A percentile compares a stretch with the other conserved stretches of the same genome.
phyloP scores from a whole-genome alignment of 495 filamentous ascomycete genomes.

The Penicillium psychrofluorescens region DNA sequence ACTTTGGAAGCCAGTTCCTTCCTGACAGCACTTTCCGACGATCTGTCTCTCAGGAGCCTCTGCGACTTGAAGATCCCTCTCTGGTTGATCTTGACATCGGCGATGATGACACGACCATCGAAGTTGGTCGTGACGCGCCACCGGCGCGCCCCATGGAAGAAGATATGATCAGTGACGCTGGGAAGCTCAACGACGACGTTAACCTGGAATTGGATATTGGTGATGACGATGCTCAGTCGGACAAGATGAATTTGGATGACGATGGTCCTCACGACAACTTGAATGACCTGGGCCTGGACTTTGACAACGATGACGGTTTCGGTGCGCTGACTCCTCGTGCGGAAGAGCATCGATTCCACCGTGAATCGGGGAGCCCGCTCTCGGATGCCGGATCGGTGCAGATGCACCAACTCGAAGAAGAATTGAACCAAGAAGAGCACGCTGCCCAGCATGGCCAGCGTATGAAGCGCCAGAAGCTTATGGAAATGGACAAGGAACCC shows the following conservation, averaged over 20 bases:
- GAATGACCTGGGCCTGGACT: slow-evolving; percentile 33
- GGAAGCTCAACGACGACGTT: slow-evolving; percentile 38
- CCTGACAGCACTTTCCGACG: slow-evolving; percentile 53
- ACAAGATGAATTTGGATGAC: slow-evolving; percentile 28
- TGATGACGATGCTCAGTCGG: slow-evolving; percentile 41
- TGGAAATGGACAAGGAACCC: slow-evolving; percentile 61
- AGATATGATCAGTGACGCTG: slow-evolving; percentile 63
- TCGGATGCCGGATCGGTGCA: slow-evolving; percentile 26
- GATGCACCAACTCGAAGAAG: slow-evolving; percentile 45
- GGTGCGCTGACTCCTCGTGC: slow-evolving; percentile 42
- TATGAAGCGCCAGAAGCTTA: slow-evolving; percentile 67
- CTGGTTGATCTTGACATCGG: slow-evolving; percentile 46
- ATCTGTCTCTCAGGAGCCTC: slow-evolving; percentile 41
- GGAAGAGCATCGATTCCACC: slow-evolving; percentile 52
- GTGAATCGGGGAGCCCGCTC: slow-evolving; percentile 44
- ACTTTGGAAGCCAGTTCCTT: slow-evolving; percentile 62
- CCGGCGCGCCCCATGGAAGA: slow-evolving; percentile 57
- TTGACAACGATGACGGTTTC: slow-evolving; percentile 37
- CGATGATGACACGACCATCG: slow-evolving; percentile 59
- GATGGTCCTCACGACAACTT: slow-evolving; percentile 26
- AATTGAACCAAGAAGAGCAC: slow-evolving; percentile 48
- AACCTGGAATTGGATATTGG: slow-evolving; percentile 47
- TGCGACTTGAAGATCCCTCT: slow-evolving; percentile 41
- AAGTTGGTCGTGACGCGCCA: slow-evolving; percentile 78
- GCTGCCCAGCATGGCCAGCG: slow-evolving; percentile 54